Evolutionary conservation across 257 asterid genomes (phyloP).

Genomic region (Verbascum thapsus): DNA sequence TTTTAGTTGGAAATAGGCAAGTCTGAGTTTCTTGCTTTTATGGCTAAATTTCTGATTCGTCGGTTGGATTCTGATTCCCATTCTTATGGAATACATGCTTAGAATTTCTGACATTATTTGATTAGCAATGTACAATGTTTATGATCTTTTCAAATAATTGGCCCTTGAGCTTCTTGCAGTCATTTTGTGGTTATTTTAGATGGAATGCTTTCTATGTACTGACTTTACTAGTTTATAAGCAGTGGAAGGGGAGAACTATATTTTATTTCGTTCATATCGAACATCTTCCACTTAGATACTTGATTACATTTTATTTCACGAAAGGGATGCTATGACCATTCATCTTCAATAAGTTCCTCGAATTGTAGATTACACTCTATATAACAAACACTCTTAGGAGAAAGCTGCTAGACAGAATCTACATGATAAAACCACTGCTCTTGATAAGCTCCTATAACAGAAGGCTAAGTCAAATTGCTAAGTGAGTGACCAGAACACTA

Average conservation of each 20-base stretch:
- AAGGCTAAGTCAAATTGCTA: too few relatives aligned
- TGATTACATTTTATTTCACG: background rate
- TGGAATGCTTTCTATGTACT: too few relatives aligned
- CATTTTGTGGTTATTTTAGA: background rate
- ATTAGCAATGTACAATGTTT: too few relatives aligned
- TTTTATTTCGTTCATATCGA: background rate
- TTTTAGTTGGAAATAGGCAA: constrained; percentile 93
- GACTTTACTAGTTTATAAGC: background rate
- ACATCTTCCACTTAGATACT: constrained; percentile 10
- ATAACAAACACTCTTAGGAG: too few relatives aligned
- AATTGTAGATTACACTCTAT: too few relatives aligned
- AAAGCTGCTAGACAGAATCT: too few relatives aligned
- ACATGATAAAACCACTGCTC: too few relatives aligned
- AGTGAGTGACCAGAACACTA: too few relatives aligned
- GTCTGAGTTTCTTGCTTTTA: constrained; percentile 20
- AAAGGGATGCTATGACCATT: constrained; percentile 7
- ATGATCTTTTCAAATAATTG: background rate
- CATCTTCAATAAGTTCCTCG: background rate
- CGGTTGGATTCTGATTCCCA: too few relatives aligned
- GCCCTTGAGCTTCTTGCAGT: constrained; percentile 1
- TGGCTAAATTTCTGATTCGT: background rate
- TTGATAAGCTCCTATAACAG: too few relatives aligned
- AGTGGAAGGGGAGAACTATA: background rate
- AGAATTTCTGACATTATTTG: too few relatives aligned
- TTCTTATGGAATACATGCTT: too few relatives aligned